These are phyloP conservation scores for Mucor velutinosus DNA, from an alignment of 371 early-diverging fungal species.

Conservation along the genomic window DNA sequence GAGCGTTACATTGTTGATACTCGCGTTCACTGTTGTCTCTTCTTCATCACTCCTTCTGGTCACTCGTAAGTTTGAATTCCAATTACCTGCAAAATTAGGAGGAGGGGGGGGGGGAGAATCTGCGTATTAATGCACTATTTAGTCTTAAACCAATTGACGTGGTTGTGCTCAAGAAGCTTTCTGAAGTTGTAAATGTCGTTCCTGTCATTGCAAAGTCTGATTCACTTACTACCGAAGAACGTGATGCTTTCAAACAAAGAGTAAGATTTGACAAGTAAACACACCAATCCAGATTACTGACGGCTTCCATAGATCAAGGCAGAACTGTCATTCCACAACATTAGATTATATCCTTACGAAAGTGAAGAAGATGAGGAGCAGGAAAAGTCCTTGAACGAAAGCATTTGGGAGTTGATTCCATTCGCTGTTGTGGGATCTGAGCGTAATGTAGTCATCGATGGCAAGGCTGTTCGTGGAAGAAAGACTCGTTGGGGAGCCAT, in stretches of 20 bases:
- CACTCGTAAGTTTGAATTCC: conserved; percentile 57
- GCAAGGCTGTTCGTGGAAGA: conserved; percentile 72
- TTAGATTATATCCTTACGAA: conserved; percentile 86
- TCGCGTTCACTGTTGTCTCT: conserved; percentile 80
- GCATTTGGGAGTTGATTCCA: conserved; percentile 77
- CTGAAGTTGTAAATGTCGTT: conserved; percentile 78
- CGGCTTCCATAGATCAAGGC: conserved; percentile 68
- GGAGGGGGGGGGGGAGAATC: neutral
- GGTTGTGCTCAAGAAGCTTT: conserved; percentile 70
- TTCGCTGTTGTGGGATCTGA: conserved; percentile 89
- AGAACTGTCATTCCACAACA: conserved; percentile 91
- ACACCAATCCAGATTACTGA: conserved; percentile 56
- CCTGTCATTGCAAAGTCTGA: conserved; percentile 90
- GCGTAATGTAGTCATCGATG: conserved; percentile 79
- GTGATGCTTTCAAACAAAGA: conserved; percentile 70
- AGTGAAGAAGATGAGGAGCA: conserved; percentile 83
- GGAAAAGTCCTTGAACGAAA: conserved; percentile 71
- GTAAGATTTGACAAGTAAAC: conserved; percentile 27
- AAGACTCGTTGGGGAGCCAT: conserved; percentile 72
- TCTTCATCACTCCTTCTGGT: conserved; percentile 77
- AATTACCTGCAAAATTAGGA: neutral
- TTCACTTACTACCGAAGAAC: conserved; percentile 78
- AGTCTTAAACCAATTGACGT: conserved; percentile 82
- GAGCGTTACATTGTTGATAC: conserved; percentile 86
- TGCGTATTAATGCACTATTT: neutral